phyloP scores from a whole-genome alignment of 306 rosid species.

The Ammopiptanthus mongolicus region DNA sequence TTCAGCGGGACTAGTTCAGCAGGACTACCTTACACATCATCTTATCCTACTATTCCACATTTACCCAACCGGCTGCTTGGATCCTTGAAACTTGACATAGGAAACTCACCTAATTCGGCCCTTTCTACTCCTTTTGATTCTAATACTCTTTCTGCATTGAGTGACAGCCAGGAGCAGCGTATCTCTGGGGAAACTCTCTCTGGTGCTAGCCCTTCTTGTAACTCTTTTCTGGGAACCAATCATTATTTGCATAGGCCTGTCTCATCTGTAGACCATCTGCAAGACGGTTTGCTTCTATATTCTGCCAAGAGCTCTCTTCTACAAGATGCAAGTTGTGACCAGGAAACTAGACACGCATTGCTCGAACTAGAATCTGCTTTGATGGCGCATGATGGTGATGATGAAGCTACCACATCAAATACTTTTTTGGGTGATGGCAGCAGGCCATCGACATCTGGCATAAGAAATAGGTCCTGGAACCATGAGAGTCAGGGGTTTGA shows the following conservation, averaged over 20 bases:
- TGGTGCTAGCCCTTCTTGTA: conserved; percentile 44
- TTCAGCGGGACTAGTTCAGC: conserved; percentile 36
- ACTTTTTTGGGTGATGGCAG: conserved; percentile 32
- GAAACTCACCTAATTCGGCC: conserved; percentile 55
- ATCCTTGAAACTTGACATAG: conserved; percentile 45
- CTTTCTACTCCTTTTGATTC: conserved; percentile 48
- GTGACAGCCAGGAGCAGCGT: conserved; percentile 54
- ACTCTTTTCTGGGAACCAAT: conserved; percentile 44
- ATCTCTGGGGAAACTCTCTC: conserved; percentile 51
- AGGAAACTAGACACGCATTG: conserved; percentile 34
- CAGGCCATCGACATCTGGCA: conserved; percentile 19
- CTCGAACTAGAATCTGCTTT: conserved; percentile 60
- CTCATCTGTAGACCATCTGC: conserved; percentile 29
- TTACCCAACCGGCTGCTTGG: conserved; percentile 44
- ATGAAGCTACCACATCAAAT: conserved; percentile 32
- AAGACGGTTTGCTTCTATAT: conserved; percentile 23
- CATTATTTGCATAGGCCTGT: conserved; percentile 19
- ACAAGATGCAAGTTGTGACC: conserved; percentile 30
- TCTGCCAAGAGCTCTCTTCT: conserved; percentile 27
- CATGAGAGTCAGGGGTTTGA: conserved; percentile 23
- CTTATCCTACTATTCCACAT: conserved; percentile 40
- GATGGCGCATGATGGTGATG: conserved; percentile 59
- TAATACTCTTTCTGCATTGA: conserved; percentile 40
- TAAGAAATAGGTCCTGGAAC: conserved; percentile 41
- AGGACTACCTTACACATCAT: conserved; percentile 38